phyloP scores from a whole-genome alignment of 352 stramenopile species.

The Pilasporangium apinafurcum region DNA sequence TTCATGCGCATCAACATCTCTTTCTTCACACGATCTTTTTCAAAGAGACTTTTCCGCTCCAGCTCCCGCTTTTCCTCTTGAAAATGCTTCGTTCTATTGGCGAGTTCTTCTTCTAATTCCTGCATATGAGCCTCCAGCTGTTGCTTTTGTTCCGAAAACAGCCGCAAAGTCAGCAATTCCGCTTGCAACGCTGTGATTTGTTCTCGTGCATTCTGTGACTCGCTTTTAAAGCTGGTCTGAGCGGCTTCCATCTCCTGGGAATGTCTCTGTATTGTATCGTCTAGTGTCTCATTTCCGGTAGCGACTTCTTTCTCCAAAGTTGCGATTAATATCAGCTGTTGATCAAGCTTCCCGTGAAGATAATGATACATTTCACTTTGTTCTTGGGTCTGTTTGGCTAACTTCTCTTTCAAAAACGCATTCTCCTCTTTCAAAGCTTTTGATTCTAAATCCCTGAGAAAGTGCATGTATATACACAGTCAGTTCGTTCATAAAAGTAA shows the following conservation, averaged over 20 bases:
- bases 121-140: conserved; percentile 28
- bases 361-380: conserved; percentile 87
- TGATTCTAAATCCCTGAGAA: conserved; percentile 21
- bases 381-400: conserved; percentile 38
- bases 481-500: too few relatives aligned
- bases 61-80: conserved; percentile 30
- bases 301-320: conserved; percentile 45
- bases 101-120: conserved; percentile 28
- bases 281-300: conserved; percentile 9
- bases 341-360: conserved; percentile 79
- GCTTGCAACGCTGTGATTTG: conserved; percentile 18
- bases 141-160: conserved; percentile 48
- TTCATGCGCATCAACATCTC: conserved; percentile 53
- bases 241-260: conserved; percentile 5
- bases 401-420: conserved; percentile 29
- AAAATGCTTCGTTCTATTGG: conserved; percentile 12
- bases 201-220: conserved; percentile 9
- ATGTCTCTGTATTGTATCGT: conserved; percentile 8
- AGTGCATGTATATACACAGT: too few relatives aligned
- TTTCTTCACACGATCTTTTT: conserved; percentile 63
- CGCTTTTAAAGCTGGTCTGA: conserved; percentile 6
- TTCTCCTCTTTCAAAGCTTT: conserved; percentile 35
- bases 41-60: conserved; percentile 53
- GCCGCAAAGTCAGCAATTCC: conserved; percentile 38
- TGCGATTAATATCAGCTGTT: conserved; percentile 59